phyloP scores from a whole-genome alignment of 1,139 yeast genomes.

The Sugiyamaella sp. region DNA sequence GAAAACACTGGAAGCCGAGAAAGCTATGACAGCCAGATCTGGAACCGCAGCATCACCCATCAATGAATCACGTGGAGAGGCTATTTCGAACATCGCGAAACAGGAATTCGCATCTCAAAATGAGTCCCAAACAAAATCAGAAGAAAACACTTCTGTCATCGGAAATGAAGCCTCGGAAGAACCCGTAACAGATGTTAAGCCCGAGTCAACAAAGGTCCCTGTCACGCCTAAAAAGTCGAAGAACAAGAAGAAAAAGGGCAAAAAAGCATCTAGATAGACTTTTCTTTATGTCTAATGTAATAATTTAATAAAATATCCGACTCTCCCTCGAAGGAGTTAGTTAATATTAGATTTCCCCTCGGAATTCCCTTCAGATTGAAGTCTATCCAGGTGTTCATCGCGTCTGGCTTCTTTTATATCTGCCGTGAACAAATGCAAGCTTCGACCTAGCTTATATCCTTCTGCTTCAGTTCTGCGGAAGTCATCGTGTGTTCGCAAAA shows the following conservation, averaged over 20 bases:
- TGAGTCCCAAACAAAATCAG: too few relatives aligned
- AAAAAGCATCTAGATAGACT: conserved; percentile 9
- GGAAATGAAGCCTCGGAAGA: conserved; percentile 1
- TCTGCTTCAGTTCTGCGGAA: conserved; percentile 18
- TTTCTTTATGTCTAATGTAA: conserved; percentile 4
- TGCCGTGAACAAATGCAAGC: conserved; percentile 17
- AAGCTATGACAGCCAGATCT: too few relatives aligned
- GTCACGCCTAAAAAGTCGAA: conserved; percentile 6
- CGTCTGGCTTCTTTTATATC: conserved; percentile 14
- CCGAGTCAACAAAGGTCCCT: not conserved
- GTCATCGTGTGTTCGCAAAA: conserved; percentile 13
- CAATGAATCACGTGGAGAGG: too few relatives aligned
- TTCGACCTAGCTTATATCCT: conserved; percentile 13
- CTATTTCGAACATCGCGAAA: too few relatives aligned
- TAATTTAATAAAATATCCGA: not conserved
- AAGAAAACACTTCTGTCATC: conserved; percentile 6
- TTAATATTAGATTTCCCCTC: not conserved
- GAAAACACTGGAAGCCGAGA: too few relatives aligned
- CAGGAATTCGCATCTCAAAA: too few relatives aligned
- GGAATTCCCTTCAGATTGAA: not conserved
- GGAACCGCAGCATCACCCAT: too few relatives aligned
- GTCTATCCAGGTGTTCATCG: conserved; percentile 1
- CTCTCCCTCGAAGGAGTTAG: not conserved
- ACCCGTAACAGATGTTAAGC: not conserved
- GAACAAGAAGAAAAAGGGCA: conserved; percentile 9